Base-by-base conservation (phyloP, 73 alveolate genomes). In the Halteria grandinella region DNA sequence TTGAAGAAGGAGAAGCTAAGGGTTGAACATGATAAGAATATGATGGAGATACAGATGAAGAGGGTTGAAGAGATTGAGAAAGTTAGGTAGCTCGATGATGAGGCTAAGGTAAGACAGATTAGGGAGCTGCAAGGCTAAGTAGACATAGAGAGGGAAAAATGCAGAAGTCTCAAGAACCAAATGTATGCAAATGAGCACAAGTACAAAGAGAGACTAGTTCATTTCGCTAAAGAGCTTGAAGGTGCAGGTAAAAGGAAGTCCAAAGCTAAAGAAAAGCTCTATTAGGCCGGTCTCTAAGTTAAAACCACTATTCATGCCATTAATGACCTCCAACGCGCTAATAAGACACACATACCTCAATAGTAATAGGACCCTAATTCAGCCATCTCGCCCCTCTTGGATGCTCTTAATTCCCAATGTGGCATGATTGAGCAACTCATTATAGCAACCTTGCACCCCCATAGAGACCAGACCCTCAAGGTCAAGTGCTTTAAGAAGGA, bases 1-100 rank as follows among this genome's bases (percentile, higher is more conserved):
- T 45, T 66, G 63, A 66, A 66, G 36, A 66, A 66, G 45, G 80
- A 66, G 37, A 66, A 66, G 43, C 69, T 66, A 7, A n/a, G 80
- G 4, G 31, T 66, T 6, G 80, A 66, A 27, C 80, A 66, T 47
- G 80, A 66, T 21, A 66, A 66, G 29, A 66, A 66, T 47, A 15
- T 66, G 12, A 18, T 66, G n/a, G 64, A 66, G 18, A 66, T 66
- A 21, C 47, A 66, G 36, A 11, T 66, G 25, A 66, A 66, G 43
- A 25, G 47, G 47, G 7, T 66, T 3, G 80, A 66, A 5, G 66
- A 66, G 1, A 45, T 66, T 21, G 41, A 66, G 3, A 2, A 44
- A 4, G 8, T 32, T 11, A 41, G 66, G 25, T 28, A 37, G n/a
- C 4, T 23, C 6, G 69, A 66, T 11, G 6, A 43, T 12, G 52